phyloP scores from a whole-genome alignment of 495 filamentous ascomycete genomes.

The Penicillium longicatenatum region DNA sequence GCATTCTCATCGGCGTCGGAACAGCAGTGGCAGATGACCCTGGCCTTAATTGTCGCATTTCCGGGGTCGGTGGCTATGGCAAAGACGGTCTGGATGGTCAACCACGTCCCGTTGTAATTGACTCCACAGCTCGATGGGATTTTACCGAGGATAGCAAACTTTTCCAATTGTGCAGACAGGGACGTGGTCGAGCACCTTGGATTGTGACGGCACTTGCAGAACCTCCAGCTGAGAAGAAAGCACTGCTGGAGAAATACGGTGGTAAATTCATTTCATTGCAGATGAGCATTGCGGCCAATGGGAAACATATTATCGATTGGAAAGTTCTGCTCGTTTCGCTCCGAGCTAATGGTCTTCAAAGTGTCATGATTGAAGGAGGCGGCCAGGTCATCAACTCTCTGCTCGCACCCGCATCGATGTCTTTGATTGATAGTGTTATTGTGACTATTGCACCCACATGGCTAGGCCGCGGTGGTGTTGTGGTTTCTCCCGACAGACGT shows the following conservation, averaged over 20 bases:
- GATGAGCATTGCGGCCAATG: conserved; percentile 16
- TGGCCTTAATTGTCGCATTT: conserved; percentile 74
- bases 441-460: conserved; percentile 85
- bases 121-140: conserved; percentile 70
- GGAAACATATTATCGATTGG: conserved; percentile 55
- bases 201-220: conserved; percentile 53
- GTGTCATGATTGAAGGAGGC: conserved; percentile 89
- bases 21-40: conserved; percentile 87
- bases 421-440: conserved; percentile 73
- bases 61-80: conserved; percentile 54
- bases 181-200: conserved; percentile 68
- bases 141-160: conserved; percentile 62
- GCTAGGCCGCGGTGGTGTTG: conserved; percentile 77
- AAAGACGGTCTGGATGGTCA: conserved; percentile 51
- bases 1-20: conserved; percentile 83
- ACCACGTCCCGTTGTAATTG: conserved; percentile 78
- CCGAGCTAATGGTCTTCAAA: conserved; percentile 57
- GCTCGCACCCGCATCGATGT: conserved; percentile 52
- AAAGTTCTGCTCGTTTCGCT: conserved; percentile 57
- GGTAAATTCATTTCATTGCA: conserved; percentile 45
- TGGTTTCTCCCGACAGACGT: conserved; percentile 60
- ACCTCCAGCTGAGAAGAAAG: conserved; percentile 26
- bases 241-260: conserved; percentile 44
- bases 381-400: conserved; percentile 77
- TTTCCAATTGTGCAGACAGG: conserved; percentile 59